Percentiles rank a stretch among this genome's conserved stretches.
phyloP scores from a whole-genome alignment of 345 rosid genomes.

The Boechera retrofracta region DNA sequence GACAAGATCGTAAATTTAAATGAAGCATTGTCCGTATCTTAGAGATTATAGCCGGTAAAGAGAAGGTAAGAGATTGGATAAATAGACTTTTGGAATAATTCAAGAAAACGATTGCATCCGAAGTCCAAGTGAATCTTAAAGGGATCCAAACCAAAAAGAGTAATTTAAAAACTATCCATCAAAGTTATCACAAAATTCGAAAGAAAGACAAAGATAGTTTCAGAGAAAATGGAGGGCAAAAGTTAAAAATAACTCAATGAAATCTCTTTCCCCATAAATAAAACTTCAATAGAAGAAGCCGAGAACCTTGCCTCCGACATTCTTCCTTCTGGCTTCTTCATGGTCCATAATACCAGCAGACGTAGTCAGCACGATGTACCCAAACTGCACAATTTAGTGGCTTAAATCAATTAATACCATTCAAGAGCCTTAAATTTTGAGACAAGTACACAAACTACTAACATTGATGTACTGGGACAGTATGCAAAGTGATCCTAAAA shows the following conservation, averaged over 20 bases:
- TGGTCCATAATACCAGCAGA: constrained; percentile 55
- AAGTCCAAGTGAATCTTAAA: constrained; percentile 18
- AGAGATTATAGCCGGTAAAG: background rate
- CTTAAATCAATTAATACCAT: background rate
- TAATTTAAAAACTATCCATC: constrained; percentile 30
- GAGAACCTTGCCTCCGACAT: constrained; percentile 53
- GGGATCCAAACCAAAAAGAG: constrained; percentile 17
- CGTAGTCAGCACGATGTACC: constrained; percentile 50
- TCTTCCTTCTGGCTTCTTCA: constrained; percentile 54
- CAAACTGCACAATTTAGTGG: constrained; percentile 39
- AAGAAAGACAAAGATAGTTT: background rate
- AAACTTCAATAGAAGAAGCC: constrained; percentile 51
- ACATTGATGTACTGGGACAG: background rate
- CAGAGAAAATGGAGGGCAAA: constrained; percentile 18
- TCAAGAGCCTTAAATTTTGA: background rate
- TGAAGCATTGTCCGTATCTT: too few species aligned
- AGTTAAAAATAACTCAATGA: constrained; percentile 11
- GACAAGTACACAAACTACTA: background rate
- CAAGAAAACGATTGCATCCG: background rate
- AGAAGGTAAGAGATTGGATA: background rate
- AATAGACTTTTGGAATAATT: background rate
- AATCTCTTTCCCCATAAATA: background rate
- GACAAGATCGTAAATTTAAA: background rate
- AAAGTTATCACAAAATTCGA: constrained; percentile 40
- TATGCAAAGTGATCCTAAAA: background rate